Evolutionary conservation across 306 rosid species (phyloP).

Genomic region (Pyrus bretschneideri): DNA sequence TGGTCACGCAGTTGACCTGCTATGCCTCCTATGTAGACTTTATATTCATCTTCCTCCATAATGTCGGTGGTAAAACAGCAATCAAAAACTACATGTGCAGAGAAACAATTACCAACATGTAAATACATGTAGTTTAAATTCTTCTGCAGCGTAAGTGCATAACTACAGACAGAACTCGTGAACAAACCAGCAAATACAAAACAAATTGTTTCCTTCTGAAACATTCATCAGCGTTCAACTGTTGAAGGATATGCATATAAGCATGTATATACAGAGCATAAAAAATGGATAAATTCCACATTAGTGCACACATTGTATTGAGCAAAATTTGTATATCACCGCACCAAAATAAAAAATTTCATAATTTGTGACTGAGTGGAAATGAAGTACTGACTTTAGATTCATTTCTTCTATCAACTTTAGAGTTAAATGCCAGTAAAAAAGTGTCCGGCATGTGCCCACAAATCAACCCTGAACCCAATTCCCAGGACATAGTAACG

Average conservation of each 20-base stretch:
- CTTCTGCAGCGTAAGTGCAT: constrained; percentile 14
- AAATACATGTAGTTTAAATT: not conserved
- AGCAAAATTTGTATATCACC: not conserved
- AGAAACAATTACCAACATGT: constrained; percentile 20
- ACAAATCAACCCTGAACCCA: not conserved
- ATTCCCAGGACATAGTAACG: not conserved
- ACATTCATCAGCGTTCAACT: not conserved
- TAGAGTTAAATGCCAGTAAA: not conserved
- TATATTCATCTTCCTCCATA: constrained; percentile 68
- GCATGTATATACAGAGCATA: not conserved
- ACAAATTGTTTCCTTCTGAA: not conserved
- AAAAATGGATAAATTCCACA: not conserved
- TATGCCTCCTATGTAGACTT: constrained; percentile 66
- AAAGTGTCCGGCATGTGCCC: not conserved
- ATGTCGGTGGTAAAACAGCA: constrained; percentile 86
- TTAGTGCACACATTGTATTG: not conserved
- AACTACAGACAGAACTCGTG: not conserved
- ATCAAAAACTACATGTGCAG: constrained; percentile 68
- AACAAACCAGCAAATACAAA: not conserved
- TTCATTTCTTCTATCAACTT: not conserved
- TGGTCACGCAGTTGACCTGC: constrained; percentile 59
- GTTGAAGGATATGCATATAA: not conserved
- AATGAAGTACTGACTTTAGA: not conserved
- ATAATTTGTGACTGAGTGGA: not conserved
- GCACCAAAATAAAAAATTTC: not conserved